Percentiles rank a stretch among this genome's conserved stretches.
phyloP scores from a whole-genome alignment of 768 basidiomycete genomes.

The Inosperma sp. region DNA sequence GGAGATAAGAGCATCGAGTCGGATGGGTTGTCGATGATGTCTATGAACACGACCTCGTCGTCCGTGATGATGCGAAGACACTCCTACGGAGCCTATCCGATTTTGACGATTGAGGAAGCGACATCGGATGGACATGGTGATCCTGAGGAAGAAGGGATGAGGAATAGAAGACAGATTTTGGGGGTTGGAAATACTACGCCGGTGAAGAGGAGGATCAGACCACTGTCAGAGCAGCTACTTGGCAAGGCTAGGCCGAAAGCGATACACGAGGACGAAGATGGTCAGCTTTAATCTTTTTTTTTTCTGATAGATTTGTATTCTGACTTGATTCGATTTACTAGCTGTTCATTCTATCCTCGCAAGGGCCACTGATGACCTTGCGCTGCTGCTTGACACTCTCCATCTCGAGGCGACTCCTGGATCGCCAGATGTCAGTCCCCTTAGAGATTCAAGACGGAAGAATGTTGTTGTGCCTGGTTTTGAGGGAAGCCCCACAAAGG shows the following conservation, averaged over 20 bases:
- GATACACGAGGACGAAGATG: neutral
- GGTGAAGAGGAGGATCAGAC: neutral
- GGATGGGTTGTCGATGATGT: neutral
- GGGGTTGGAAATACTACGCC: neutral
- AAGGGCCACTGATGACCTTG: constrained; percentile 77
- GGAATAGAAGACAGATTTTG: no score
- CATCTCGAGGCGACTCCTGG: constrained; percentile 75
- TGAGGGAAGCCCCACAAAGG: neutral
- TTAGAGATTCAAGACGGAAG: constrained; percentile 17
- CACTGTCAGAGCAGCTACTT: neutral
- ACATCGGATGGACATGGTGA: constrained; percentile 48
- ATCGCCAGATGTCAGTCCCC: constrained; percentile 44
- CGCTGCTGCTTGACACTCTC: constrained; percentile 72
- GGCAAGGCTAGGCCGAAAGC: neutral
- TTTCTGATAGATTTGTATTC: neutral
- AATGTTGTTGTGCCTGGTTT: neutral
- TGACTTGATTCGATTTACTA: constrained; percentile 15
- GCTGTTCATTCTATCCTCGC: constrained; percentile 68
- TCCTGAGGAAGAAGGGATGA: constrained; percentile 13
- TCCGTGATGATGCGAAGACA: neutral
- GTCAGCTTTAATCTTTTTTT: constrained; percentile 24
- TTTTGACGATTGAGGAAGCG: constrained; percentile 48
- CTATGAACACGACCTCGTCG: neutral
- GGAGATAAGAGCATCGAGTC: neutral
- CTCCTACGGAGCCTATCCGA: constrained; percentile 20